Conservation (phyloP, 1,139 yeast genomes). For the Yarrowia galli region DNA sequence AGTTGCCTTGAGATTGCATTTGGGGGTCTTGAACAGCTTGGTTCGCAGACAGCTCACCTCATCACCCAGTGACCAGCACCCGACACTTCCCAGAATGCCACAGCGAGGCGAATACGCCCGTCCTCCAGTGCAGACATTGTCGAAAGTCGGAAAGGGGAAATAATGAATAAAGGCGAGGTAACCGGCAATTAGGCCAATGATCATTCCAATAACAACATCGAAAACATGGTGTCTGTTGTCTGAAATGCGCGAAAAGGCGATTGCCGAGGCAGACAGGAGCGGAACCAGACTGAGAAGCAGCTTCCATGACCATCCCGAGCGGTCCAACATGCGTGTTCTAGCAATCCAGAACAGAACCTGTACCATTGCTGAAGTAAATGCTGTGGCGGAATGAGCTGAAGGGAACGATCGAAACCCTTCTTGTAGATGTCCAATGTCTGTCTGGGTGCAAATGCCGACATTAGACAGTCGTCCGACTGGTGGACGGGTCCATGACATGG, state of each 20-base stretch:
- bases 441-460: slow-evolving; percentile 4
- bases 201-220: slow-evolving; percentile 9
- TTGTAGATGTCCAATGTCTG: slow-evolving; percentile 11
- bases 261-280: background rate
- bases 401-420: slow-evolving; percentile 28
- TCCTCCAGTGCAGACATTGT: background rate
- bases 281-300: slow-evolving; percentile 14
- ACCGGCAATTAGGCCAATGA: slow-evolving; percentile 15
- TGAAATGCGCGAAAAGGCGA: slow-evolving; percentile 10
- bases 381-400: slow-evolving; percentile 10
- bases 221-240: slow-evolving; percentile 21
- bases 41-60: slow-evolving; percentile 12
- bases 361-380: slow-evolving; percentile 11
- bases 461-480: background rate
- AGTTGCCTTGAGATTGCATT: background rate
- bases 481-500: background rate
- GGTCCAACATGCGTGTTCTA: slow-evolving; percentile 6
- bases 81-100: slow-evolving; percentile 4
- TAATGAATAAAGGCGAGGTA: slow-evolving; percentile 20
- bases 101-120: slow-evolving; percentile 23
- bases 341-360: slow-evolving; percentile 6
- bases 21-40: slow-evolving; percentile 8
- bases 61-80: slow-evolving; percentile 22
- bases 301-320: slow-evolving; percentile 14
- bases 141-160: slow-evolving; percentile 8